Evolutionary conservation across 2,329 filamentous ascomycete genomes (phyloP), one percentile per base, ranked within the genome.

Genomic region (Xylariaceae sp.): DNA sequence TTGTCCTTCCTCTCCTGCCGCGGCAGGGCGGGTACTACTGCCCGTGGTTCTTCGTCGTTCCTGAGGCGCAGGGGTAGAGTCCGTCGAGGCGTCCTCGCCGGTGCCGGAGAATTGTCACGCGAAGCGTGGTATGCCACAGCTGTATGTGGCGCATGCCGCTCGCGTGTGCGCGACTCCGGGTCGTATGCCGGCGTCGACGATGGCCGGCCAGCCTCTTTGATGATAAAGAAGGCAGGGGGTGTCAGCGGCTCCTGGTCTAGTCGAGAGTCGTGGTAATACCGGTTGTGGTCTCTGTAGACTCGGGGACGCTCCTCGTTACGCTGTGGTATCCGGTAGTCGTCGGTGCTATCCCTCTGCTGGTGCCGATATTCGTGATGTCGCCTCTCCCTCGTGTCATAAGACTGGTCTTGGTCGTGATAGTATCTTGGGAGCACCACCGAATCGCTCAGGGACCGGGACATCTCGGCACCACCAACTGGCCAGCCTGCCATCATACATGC

Each of bases 1-100:
- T 78, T 74, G 32, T 65, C 43, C 24, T 38, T 62, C 12, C 68
- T 50, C 11, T 69, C 57, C 16, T 59, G 56, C n/a, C 56, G 52
- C 29, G 60, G 61, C 21, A 62, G 59, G 39, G 47, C 33, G n/a
- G n/a, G n/a, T n/a, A n/a, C n/a, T n/a, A n/a, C n/a, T n/a, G n/a
- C n/a, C n/a, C n/a, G n/a, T n/a, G n/a, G n/a, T n/a, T n/a, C n/a
- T n/a, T n/a, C n/a, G n/a, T n/a, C n/a, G n/a, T n/a, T n/a, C n/a
- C n/a, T n/a, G n/a, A n/a, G n/a, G n/a, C n/a, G n/a, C n/a, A n/a
- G n/a, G n/a, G n/a, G n/a, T n/a, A n/a, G n/a, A n/a, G n/a, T n/a
- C n/a, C n/a, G n/a, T n/a, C 38, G 49, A 9, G 34, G 36, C 11
- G 42, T 38, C 16, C 41, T 36, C 31, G 24, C 16, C 18, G 28